phyloP scores from a whole-genome alignment of 2,329 filamentous ascomycete species.

The Rachicladosporium sp. region DNA sequence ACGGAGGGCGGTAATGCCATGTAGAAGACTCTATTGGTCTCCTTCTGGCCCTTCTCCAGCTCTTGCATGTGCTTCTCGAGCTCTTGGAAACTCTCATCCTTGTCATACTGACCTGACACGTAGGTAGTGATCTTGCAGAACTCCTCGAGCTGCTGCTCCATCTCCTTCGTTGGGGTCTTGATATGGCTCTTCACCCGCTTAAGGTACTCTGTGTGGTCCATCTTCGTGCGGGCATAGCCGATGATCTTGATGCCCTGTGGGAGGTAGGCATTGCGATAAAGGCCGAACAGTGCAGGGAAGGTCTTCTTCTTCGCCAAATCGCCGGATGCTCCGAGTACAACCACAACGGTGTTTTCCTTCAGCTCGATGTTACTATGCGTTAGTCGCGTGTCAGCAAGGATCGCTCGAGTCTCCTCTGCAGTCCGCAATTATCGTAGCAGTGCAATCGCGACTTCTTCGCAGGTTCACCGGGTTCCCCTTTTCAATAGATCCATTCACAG shows the following conservation, averaged over 20 bases:
- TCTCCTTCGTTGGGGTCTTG: slow-evolving; percentile 95
- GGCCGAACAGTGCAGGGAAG: slow-evolving; percentile 91
- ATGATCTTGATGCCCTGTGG: slow-evolving; percentile 92
- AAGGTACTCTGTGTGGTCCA: slow-evolving; percentile 94
- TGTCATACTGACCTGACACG: slow-evolving; percentile 92
- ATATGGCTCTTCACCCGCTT: slow-evolving; percentile 94
- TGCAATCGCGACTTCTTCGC: too few species aligned
- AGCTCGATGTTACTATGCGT: slow-evolving; percentile 68
- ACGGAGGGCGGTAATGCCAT: slow-evolving; percentile 97
- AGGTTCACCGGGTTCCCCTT: too few species aligned
- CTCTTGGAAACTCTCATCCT: slow-evolving; percentile 83
- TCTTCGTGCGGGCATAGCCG: slow-evolving; percentile 98
- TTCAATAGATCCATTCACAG: too few species aligned
- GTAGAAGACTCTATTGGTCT: slow-evolving; percentile 93
- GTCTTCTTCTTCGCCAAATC: slow-evolving; percentile 99
- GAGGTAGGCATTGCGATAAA: slow-evolving; percentile 98
- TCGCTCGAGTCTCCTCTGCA: too few species aligned
- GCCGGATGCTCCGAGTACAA: slow-evolving; percentile 92
- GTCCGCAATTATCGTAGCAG: too few species aligned
- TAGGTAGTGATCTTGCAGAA: slow-evolving; percentile 86
- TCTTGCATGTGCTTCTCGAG: slow-evolving; percentile 77
- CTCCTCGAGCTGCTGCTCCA: slow-evolving; percentile 85
- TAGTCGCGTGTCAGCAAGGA: too few species aligned
- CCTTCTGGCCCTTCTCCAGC: slow-evolving; percentile 67
- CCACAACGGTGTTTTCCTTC: slow-evolving; percentile 94